phyloP scores from a whole-genome alignment of 2,329 filamentous ascomycete species.

The Zasmidium cellare region DNA sequence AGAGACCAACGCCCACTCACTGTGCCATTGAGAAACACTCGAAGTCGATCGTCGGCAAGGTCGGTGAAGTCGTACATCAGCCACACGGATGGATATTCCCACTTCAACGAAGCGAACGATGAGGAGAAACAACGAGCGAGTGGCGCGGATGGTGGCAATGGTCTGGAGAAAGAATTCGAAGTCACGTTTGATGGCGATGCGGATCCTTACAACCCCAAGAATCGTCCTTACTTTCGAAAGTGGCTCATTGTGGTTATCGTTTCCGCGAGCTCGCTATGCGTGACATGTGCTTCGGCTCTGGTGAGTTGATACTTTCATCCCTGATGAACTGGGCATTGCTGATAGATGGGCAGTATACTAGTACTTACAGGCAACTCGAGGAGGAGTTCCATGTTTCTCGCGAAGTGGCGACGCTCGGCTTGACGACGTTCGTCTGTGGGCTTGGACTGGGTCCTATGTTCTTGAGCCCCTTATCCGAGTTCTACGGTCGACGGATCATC shows the following conservation, averaged over 20 bases:
- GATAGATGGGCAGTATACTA: conserved; percentile 61
- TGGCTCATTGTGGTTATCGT: conserved; percentile 79
- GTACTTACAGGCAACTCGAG: conserved; percentile 75
- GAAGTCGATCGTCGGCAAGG: conserved; percentile 29
- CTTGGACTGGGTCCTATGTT: conserved; percentile 60
- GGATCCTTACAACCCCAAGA: conserved; percentile 74
- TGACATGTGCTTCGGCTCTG: conserved; percentile 84
- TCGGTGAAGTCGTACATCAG: conserved; percentile 31
- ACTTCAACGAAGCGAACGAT: conserved; percentile 10
- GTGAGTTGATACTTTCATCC: background rate
- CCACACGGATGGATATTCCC: conserved; percentile 29
- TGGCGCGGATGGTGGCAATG: background rate
- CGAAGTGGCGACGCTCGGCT: conserved; percentile 73
- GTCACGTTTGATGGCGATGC: conserved; percentile 74
- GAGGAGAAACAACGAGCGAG: background rate
- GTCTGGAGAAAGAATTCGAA: conserved; percentile 54
- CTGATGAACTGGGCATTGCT: background rate
- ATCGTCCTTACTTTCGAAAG: conserved; percentile 64
- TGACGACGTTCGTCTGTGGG: conserved; percentile 67
- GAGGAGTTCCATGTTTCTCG: conserved; percentile 70
- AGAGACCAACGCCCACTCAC: background rate
- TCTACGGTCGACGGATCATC: conserved; percentile 65
- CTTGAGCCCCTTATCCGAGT: conserved; percentile 64
- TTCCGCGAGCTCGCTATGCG: conserved; percentile 73
- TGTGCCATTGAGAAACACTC: conserved; percentile 14